Evolutionary conservation across 2,329 filamentous ascomycete genomes (phyloP), one percentile per base, ranked within the genome.

Genomic region (Alternaria sp.): DNA sequence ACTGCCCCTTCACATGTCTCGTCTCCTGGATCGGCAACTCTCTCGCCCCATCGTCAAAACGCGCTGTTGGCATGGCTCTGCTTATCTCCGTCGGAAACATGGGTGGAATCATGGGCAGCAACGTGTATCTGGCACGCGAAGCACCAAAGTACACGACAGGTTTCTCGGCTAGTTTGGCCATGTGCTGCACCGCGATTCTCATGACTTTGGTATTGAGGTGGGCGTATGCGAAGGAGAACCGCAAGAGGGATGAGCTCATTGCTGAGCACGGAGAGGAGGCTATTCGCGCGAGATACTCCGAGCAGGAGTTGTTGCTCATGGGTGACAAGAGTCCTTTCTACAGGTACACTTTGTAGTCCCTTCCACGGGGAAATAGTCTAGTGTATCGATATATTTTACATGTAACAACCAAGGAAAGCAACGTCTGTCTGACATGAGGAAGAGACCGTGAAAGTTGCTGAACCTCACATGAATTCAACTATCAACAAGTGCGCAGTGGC

Each of bases 61-160:
- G 77, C 12, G 77, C 77, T 1, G 81, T 89, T 26, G 82, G 83
- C 6, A 81, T 85, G 19, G 86, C 85, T 15, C 80, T 87, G 84
- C 79, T 67, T 67, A 83, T 62, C 19, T 69, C 68, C 4, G 79
- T 86, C 6, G 86, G 85, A 12, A 87, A 87, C 70, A 75, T 83
- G 58, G 77, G 77, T 3, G 77, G 77, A 11, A 79, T 79, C 63
- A 78, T 78, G 76, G 77, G 77, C 1, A 81, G 80, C 46, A 87
- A 87, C 66, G 82, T 87, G 57, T 88, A 84, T 67, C 70, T 86
- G 32, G 69, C 77, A 4, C 71, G 73, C 1, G 83, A 88, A 69
- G 79, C 78, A 52, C 86, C 86, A 0, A 73, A 73, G 28, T 88
- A 86, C 67, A 77, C 68, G 36, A 84, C 83, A 0, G 86, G 86